Conservation (phyloP, 208 protist genomes). For the Trypanosoma congolense region DNA sequence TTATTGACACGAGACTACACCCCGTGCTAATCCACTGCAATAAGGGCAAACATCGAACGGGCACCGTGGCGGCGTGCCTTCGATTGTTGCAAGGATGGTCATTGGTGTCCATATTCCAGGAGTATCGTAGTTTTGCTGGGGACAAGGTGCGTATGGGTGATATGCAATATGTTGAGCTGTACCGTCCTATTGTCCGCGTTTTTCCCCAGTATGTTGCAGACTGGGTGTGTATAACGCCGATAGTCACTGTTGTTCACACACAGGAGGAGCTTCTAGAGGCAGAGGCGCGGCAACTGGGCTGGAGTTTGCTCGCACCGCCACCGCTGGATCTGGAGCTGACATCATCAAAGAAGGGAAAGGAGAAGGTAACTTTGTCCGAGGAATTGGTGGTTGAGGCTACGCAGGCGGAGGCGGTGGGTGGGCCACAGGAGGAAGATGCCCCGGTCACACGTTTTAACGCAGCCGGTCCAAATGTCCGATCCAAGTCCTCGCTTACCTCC, state of each 20-base stretch:
- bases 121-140: slow-evolving; percentile 94
- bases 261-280: slow-evolving; percentile 55
- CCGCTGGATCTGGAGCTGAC: slow-evolving; percentile 14
- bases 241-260: slow-evolving; percentile 44
- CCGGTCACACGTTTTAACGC: not conserved
- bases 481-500: slow-evolving; percentile 1
- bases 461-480: not conserved
- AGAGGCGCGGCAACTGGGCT: slow-evolving; percentile 49
- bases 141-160: slow-evolving; percentile 93
- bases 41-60: slow-evolving; percentile 96
- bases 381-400: not conserved
- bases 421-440: not conserved
- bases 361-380: not conserved
- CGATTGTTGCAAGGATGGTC: slow-evolving; percentile 93
- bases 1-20: slow-evolving; percentile 91
- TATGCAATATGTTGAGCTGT: slow-evolving; percentile 97
- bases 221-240: slow-evolving; percentile 50
- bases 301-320: slow-evolving; percentile 55
- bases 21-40: slow-evolving; percentile 97
- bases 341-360: not conserved
- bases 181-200: slow-evolving; percentile 78
- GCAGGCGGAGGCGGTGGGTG: not conserved
- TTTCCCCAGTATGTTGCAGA: slow-evolving; percentile 53
- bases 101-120: slow-evolving; percentile 94
- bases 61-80: slow-evolving; percentile 91